Evolutionary conservation across 352 stramenopile genomes (phyloP), one percentile per base, ranked within the genome.

Genomic region (Paralagenidium karlingii): DNA sequence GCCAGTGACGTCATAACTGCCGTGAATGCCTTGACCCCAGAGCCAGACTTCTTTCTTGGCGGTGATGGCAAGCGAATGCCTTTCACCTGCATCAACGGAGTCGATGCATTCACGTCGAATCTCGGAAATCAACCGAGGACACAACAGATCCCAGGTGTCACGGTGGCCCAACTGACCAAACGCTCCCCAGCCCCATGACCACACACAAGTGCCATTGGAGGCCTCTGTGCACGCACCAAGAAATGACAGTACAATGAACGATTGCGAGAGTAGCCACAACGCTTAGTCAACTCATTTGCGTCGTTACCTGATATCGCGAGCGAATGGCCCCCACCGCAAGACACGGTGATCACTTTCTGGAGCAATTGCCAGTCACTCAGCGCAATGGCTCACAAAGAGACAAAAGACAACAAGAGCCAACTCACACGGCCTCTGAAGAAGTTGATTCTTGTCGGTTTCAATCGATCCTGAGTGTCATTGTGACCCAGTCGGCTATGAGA

Each of bases 141-240:
- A 24, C 19, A 62, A 46, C 1, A 41, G 34, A 41, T 84, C 68
- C 76, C 76, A 89, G 0, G 64, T 84, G 27, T 86, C 69, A 19
- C 62, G 68, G 37, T 89, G 76, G 2, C 70, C 75, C 3, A 89
- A 58, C 24, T 89, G 73, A 0, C 76, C 76, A 19, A 83, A 83
- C 5, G 43, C 36, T 19, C 68, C 65, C 42, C 38, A 48, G 0
- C 75, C 76, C 76, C 76, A 89, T 9, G 73, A 81, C 65, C 68
- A 85, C 1, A 86, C 76, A 24, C 66, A 80, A 5, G 73, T 40
- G 3, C 70, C 67, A 32, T 66, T 53, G 6, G 43, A 19, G 63
- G 69, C 80, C 40, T 82, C 70, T 82, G 38, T 19, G 13, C 13
- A 5, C 1, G 9, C 4, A 18, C 25, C 18, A 30, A 20, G 22